Percentiles rank a stretch among this genome's conserved stretches.
Conservation (phyloP, 495 filamentous ascomycete species). For the Lophiostoma macrostomum region DNA sequence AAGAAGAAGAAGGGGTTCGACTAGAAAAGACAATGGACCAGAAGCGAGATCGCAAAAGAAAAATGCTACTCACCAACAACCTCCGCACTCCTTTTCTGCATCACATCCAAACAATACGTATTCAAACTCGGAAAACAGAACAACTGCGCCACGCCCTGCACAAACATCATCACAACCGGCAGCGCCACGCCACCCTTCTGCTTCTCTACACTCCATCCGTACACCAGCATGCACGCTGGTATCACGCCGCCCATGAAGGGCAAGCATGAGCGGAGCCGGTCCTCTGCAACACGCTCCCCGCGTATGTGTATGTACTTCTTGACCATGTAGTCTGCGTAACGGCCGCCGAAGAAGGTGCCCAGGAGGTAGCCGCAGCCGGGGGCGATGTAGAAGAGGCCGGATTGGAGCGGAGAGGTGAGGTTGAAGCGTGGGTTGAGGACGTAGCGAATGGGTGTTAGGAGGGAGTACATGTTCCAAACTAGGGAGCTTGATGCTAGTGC, state of each 20-base stretch:
- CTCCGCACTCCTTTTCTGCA: constrained; percentile 62
- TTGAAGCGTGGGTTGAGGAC: constrained; percentile 70
- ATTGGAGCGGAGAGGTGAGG: constrained; percentile 62
- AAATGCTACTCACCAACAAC: constrained; percentile 55
- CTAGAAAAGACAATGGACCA: no score
- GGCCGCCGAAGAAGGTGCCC: constrained; percentile 68
- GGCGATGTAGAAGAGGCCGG: constrained; percentile 70
- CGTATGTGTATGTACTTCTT: constrained; percentile 60
- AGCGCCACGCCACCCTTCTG: constrained; percentile 62
- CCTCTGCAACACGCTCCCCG: constrained; percentile 63
- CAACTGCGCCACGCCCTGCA: constrained; percentile 68
- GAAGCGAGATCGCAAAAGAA: no score
- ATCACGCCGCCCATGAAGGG: constrained; percentile 59
- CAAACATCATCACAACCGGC: constrained; percentile 66
- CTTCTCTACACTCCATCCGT: constrained; percentile 71
- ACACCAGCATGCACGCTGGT: constrained; percentile 64
- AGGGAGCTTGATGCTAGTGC: constrained; percentile 59
- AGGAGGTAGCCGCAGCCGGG: constrained; percentile 67
- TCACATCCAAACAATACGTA: constrained; percentile 74
- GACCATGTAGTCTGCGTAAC: constrained; percentile 66
- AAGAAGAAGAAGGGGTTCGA: no score
- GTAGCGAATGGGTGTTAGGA: constrained; percentile 72
- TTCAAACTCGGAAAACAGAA: constrained; percentile 72
- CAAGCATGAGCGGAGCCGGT: constrained; percentile 61
- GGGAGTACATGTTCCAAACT: constrained; percentile 71